Percentiles rank a stretch among this genome's conserved stretches.
These are phyloP conservation scores for Sporothrix variecibatus DNA, from an alignment of 2,329 filamentous ascomycete species.

Conservation along the genomic window DNA sequence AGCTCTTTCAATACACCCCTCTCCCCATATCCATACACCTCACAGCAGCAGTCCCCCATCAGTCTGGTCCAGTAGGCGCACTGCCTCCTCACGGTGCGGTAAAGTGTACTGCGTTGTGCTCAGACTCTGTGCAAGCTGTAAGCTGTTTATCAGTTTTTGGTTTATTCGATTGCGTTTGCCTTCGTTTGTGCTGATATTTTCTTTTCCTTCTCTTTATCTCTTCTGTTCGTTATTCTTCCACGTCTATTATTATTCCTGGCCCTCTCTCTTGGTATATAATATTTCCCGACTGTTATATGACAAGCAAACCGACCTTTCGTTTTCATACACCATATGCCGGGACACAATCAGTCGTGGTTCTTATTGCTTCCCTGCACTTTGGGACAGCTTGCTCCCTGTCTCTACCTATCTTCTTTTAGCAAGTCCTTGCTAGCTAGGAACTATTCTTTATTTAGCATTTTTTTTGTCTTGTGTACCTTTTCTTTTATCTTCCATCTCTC, in stretches of 20 bases:
- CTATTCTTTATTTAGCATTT: constrained; percentile 4
- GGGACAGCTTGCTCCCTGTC: background rate
- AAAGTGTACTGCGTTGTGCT: constrained; percentile 6
- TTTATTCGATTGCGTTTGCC: background rate
- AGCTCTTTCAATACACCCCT: background rate
- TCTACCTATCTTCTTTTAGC: too few species aligned
- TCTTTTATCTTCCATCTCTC: background rate
- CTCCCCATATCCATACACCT: background rate
- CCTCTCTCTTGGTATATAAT: constrained; percentile 8
- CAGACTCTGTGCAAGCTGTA: constrained; percentile 6
- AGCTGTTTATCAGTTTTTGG: constrained; percentile 3
- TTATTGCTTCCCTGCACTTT: background rate
- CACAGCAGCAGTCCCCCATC: background rate
- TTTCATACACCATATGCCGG: constrained; percentile 30
- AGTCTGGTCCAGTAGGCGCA: background rate
- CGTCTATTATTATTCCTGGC: constrained; percentile 4
- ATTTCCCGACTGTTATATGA: constrained; percentile 33
- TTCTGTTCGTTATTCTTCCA: constrained; percentile 16
- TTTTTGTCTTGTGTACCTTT: background rate
- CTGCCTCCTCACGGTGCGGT: constrained; percentile 22
- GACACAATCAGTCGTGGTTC: constrained; percentile 21
- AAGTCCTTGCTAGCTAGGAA: background rate
- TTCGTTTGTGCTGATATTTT: constrained; percentile 4
- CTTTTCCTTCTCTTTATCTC: constrained; percentile 20
- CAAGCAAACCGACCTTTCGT: constrained; percentile 29